Conservation (phyloP, 768 basidiomycete species). For the Boletus eberwhitei region DNA sequence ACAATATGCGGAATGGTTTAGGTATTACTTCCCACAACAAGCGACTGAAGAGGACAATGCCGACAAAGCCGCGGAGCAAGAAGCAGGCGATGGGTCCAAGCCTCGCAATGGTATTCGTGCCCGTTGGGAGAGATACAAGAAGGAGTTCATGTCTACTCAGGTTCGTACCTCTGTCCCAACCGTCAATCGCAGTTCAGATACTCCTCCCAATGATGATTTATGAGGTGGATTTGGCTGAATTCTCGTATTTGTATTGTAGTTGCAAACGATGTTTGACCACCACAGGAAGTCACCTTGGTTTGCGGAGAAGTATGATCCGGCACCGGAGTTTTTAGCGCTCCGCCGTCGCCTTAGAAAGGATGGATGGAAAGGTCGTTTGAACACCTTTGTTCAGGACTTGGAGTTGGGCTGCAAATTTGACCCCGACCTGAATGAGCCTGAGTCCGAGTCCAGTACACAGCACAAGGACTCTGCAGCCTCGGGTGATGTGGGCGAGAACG, state of each 20-base stretch:
- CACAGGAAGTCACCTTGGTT: conserved; percentile 97
- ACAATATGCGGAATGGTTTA: conserved; percentile 88
- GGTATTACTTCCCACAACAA: conserved; percentile 69
- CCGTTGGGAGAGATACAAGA: conserved; percentile 93
- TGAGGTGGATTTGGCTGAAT: conserved; percentile 21
- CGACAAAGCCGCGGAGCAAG: conserved; percentile 81
- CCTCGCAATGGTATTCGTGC: conserved; percentile 80
- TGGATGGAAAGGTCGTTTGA: conserved; percentile 76
- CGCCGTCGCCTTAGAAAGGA: conserved; percentile 78
- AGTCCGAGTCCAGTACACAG: conserved; percentile 48
- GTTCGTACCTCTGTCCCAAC: conserved; percentile 48
- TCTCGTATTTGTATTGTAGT: conserved; percentile 54
- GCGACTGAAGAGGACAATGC: conserved; percentile 79
- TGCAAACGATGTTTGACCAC: conserved; percentile 93
- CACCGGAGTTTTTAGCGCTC: conserved; percentile 63
- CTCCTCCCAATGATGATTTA: conserved; percentile 9
- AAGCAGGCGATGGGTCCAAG: conserved; percentile 77
- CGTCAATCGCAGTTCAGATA: conserved; percentile 9
- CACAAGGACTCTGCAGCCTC: conserved; percentile 47
- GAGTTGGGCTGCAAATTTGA: conserved; percentile 79
- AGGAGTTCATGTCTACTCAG: conserved; percentile 83
- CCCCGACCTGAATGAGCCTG: conserved; percentile 64
- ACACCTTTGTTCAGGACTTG: conserved; percentile 74
- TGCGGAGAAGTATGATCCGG: conserved; percentile 89
- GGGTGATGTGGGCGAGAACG: conserved; percentile 36